phyloP scores from a whole-genome alignment of 805 yeast genomes.

The Kuraishia floccosa region DNA sequence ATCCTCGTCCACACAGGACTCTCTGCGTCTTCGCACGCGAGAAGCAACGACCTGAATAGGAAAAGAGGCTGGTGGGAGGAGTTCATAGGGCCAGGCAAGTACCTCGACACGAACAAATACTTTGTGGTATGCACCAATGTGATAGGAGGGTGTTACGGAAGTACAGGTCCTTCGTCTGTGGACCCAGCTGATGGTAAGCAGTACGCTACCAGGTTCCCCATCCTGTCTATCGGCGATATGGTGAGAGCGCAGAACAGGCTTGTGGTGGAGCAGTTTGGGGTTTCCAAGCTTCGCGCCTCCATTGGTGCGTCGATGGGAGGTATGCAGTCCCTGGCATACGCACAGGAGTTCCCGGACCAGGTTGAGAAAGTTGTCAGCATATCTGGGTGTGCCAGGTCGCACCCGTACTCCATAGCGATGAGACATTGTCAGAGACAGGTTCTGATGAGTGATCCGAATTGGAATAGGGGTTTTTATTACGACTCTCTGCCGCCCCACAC shows the following conservation, averaged over 20 bases:
- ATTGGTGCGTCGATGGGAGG: slow-evolving; percentile 98
- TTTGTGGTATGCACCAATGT: slow-evolving; percentile 87
- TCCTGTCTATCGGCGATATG: slow-evolving; percentile 81
- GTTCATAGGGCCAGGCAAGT: slow-evolving; percentile 76
- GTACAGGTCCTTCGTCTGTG: slow-evolving; percentile 81
- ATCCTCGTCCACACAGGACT: slow-evolving; percentile 82
- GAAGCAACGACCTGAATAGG: slow-evolving; percentile 57
- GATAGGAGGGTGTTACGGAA: slow-evolving; percentile 90
- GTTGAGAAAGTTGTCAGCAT: slow-evolving; percentile 71
- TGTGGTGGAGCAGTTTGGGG: slow-evolving; percentile 50
- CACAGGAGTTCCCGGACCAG: slow-evolving; percentile 67
- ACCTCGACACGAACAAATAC: slow-evolving; percentile 71
- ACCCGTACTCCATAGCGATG: slow-evolving; percentile 90
- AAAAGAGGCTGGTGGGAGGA: slow-evolving; percentile 94
- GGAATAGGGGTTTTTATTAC: slow-evolving; percentile 86
- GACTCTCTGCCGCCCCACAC: slow-evolving; percentile 73
- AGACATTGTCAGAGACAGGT: slow-evolving; percentile 90
- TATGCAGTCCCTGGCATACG: slow-evolving; percentile 91
- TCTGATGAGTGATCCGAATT: slow-evolving; percentile 87
- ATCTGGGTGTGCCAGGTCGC: slow-evolving; percentile 89
- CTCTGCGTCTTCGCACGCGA: slow-evolving; percentile 91
- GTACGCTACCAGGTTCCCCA: slow-evolving; percentile 84
- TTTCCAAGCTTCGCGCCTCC: slow-evolving; percentile 57
- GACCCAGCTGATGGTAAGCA: slow-evolving; percentile 58
- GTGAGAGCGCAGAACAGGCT: slow-evolving; percentile 76